Percentiles rank a stretch among this genome's conserved stretches.
Evolutionary conservation across 2,329 filamentous ascomycete species (phyloP).

Genomic region (Trichoderma sp.): DNA sequence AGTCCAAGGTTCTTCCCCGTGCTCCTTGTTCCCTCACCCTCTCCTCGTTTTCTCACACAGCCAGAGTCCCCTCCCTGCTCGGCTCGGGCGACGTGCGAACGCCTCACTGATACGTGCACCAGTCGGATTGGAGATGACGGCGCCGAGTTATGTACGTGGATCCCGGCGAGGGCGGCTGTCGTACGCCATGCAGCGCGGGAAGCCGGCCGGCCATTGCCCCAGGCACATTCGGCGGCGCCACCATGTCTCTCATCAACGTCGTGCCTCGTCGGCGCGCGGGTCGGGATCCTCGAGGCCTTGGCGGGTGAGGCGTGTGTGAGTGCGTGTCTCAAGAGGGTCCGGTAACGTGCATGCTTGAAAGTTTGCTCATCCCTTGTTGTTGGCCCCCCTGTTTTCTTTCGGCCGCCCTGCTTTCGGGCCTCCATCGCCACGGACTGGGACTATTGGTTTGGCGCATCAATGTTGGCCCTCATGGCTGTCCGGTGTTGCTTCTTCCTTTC

Average conservation of each 20-base stretch:
- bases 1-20: background rate
- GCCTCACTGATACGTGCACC: slow-evolving; percentile 25
- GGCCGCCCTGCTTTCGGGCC: background rate
- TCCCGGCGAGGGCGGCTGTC: slow-evolving; percentile 17
- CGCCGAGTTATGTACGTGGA: slow-evolving; percentile 19
- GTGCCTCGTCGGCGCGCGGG: slow-evolving; percentile 6
- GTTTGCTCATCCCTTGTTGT: background rate
- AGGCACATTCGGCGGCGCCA: slow-evolving; percentile 10
- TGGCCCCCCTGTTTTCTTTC: background rate
- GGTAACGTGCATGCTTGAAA: background rate
- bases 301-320: too few species aligned
- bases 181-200: slow-evolving; percentile 24
- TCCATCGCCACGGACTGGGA: background rate
- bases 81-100: background rate
- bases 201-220: slow-evolving; percentile 11
- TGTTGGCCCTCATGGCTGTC: background rate
- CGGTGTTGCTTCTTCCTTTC: background rate
- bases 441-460: background rate
- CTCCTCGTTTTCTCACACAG: background rate
- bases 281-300: background rate
- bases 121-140: slow-evolving; percentile 22
- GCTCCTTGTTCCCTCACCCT: background rate
- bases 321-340: background rate
- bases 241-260: slow-evolving; percentile 21
- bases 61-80: background rate